Percentiles rank a stretch among this genome's conserved stretches.
These are phyloP conservation scores for Arabidopsis suecica DNA, from an alignment of 345 rosid genomes.

Conservation along the genomic window DNA sequence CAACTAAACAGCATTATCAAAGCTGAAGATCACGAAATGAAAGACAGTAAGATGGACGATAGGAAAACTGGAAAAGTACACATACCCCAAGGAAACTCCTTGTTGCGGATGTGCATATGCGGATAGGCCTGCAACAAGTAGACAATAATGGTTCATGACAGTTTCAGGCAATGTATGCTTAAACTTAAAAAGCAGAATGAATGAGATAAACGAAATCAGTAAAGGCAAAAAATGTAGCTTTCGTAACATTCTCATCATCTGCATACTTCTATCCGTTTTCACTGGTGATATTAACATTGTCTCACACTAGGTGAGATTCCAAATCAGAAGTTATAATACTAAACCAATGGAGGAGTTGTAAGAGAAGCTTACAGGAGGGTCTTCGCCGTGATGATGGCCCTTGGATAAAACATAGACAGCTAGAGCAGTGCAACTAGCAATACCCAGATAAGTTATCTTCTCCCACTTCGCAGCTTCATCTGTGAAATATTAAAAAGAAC, in stretches of 20 bases:
- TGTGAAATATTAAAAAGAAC: constrained; percentile 20
- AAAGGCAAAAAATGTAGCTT: background rate
- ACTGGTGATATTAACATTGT: background rate
- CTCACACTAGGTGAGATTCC: background rate
- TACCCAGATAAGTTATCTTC: constrained; percentile 82
- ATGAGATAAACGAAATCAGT: background rate
- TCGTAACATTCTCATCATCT: background rate
- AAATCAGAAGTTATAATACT: background rate
- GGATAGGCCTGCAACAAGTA: constrained; percentile 65
- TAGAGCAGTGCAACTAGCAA: constrained; percentile 66
- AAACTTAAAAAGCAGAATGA: constrained; percentile 4
- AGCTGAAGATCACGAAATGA: background rate
- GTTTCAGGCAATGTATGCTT: background rate
- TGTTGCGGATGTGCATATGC: constrained; percentile 93
- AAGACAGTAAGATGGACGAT: background rate
- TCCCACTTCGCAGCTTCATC: constrained; percentile 93
- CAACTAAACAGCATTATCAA: background rate
- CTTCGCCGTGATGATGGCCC: constrained; percentile 91
- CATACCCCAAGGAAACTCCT: constrained; percentile 99
- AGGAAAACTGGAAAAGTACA: background rate
- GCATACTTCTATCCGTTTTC: background rate
- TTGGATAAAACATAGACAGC: constrained; percentile 62
- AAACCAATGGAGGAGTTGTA: background rate
- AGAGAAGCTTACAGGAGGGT: constrained; percentile 74
- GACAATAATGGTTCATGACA: background rate